Base-by-base conservation (phyloP, 2,329 filamentous ascomycete species). In the Microdochium nivale region DNA sequence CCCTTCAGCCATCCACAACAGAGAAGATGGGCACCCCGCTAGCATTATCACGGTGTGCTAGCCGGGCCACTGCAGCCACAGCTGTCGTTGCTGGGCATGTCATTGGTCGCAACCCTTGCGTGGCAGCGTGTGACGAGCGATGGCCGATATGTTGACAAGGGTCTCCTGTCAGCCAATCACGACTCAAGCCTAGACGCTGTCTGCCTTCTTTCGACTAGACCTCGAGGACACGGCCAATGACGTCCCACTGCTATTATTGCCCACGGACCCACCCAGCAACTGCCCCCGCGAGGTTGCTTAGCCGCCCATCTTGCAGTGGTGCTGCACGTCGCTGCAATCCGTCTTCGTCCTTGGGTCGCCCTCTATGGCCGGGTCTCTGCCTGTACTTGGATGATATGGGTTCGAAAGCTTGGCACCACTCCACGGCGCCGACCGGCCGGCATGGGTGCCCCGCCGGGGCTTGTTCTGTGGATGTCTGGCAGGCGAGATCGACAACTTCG, bases 241-340 rank as follows among this genome's bases (percentile, higher is more conserved):
- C 14, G 14, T 21, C 51, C 48, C 51, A 58, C 57, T 59, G 56
- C 62, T 60, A 60, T 59, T 59, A 56, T 57, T 54, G 54, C 49
- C 51, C 56, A 48, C 52, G 49, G 56, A 57, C 61, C 52, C 50
- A 52, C 54, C 59, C 56, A 55, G 59, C 59, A 58, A 54, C 56
- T 56, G 5, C 40, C 40, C 35, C 40, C 40, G 19, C 40, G 40
- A 44, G 40, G 16, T 44, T 63, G 62, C 63, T 66, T 72, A 72
- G 59, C 69, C 70, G 70, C 70, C 68, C 65, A 61, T 53, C 62
- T 53, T 70, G 67, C 68, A 68, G 67, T 62, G 59, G 62, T 59
- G 63, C 63, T 60, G 52, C 60, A 56, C 53, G 62, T 58, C 53
- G 55, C 60, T 58, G 59, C 56, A 58, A 54, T 57, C 56, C 56